Base-by-base conservation (phyloP, 192 early-diverging fungal species). In the Backusella mclennaniae region DNA sequence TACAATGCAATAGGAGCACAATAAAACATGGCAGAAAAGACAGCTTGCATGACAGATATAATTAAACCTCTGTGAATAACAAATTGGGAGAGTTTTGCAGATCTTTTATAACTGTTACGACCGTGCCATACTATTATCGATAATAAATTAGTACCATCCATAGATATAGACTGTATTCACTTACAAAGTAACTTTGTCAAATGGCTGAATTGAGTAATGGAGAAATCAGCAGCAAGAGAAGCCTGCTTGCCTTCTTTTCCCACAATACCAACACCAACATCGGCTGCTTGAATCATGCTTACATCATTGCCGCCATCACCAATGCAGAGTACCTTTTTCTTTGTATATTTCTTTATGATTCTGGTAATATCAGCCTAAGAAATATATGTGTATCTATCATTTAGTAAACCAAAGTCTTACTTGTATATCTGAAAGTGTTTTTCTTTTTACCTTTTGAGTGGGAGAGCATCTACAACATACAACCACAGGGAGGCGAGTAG, bases 261-360 rank as follows among this genome's bases (percentile, higher is more conserved):
- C 14, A 96, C 96, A 80, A 99, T 93, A 33, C 97, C 97, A 12
- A 99, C 94, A 59, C 97, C 87, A n/a, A 99, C 95, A 80, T 99
- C 90, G 0, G 97, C 97, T 0, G 94, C 92, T 80, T 96, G 95
- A 74, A 99, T 99, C 97, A 99, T 99, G 46, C 91, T 92, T 52
- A 99, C 96, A 78, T 99, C 97, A 79, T 99, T 99, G 59, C 96
- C 97, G 52, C 97, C 97, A 81, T 99, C 97, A 52, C 97, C 97
- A 52, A 99, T 95, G 49, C 94, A 94, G 71, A 93, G 89, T 35
- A 95, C 93, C 0, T 95, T 87, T 71, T 93, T 92, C 41, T 89
- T 84, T 3, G 93, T 93, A 49, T 86, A 87, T 7, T 85, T 77
- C 74, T 94, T 93, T 74, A 99, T 93, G 74, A 97, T 74, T 8